Evolutionary conservation across 257 asterid genomes (phyloP), one percentile per base, ranked within the genome.

Genomic region (Penstemon barbatus): DNA sequence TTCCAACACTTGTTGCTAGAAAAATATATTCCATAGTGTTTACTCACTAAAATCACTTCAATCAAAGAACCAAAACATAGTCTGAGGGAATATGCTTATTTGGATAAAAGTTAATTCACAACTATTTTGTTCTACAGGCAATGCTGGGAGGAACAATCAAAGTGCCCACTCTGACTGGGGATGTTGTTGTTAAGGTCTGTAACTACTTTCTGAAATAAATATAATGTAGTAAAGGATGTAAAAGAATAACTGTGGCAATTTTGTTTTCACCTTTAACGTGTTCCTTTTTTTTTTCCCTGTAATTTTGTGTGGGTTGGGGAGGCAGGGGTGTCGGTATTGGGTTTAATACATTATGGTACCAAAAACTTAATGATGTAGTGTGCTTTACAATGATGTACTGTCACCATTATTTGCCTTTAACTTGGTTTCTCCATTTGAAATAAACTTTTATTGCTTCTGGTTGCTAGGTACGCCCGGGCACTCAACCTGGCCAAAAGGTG

Each of bases 401-500:
- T 64, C 38, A 8, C 11, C 46, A 9, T 3, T n/a, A 10, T 71
- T 54, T 58, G 8, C 66, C 71, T 63, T 51, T 62, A 49, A 36
- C 46, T 65, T 43, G 33, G 69, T 58, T 19, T 43, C 43, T n/a
- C 41, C 61, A 5, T 38, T 73, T 33, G 68, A 42, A 51, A 72
- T 12, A 51, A 70, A 55, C 61, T 49, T 72, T 12, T 40, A 58
- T 45, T 48, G 45, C 41, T 57, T 70, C 45, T 77, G 78, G 56
- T 70, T 71, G 77, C 72, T 71, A 89, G 96, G 96, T 87, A 62
- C 95, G 87, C 40, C 83, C 98, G 49, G 98, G 98, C 75, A 83
- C 96, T 65, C 96, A 92, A 79, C 92, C 98, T 61, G 97, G 98
- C 49, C 97, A 89, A 70, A 92, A 92, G 82, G 98, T 92, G 62